These are phyloP conservation scores for Kodamaea restingae DNA, from an alignment of 805 yeast species.

Conservation along the genomic window DNA sequence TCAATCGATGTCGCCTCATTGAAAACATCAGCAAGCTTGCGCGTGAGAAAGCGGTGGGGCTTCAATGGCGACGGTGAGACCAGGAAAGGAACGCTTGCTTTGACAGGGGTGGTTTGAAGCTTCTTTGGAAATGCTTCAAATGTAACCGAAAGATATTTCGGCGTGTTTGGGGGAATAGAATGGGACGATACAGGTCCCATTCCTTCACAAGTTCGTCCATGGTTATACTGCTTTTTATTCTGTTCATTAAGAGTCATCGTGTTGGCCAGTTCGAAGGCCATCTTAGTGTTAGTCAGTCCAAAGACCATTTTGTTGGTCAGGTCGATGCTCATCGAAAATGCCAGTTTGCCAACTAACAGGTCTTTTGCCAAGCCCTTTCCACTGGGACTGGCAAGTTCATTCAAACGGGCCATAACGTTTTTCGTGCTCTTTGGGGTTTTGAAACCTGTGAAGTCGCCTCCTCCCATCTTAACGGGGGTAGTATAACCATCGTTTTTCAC, in stretches of 20 bases:
- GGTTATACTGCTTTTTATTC: too few relatives aligned
- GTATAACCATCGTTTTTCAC: neutral
- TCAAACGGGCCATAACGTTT: neutral
- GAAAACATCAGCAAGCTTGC: conserved; percentile 42
- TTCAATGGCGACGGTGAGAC: conserved; percentile 47
- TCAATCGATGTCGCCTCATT: conserved; percentile 41
- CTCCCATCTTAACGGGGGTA: too few relatives aligned
- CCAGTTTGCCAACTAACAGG: too few relatives aligned
- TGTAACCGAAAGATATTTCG: neutral
- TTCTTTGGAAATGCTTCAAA: neutral
- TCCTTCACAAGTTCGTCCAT: too few relatives aligned
- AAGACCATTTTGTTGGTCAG: too few relatives aligned
- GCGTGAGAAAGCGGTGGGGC: conserved; percentile 26
- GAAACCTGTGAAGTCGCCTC: neutral
- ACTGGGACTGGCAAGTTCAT: neutral
- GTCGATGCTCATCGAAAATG: too few relatives aligned
- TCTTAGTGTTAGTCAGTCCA: too few relatives aligned
- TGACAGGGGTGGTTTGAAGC: conserved; percentile 5
- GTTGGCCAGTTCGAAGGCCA: too few relatives aligned
- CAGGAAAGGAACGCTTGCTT: conserved; percentile 20
- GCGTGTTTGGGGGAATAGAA: neutral
- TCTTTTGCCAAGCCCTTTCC: too few relatives aligned
- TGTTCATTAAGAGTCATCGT: too few relatives aligned
- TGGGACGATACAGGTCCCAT: too few relatives aligned
- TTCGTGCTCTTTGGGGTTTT: neutral